phyloP scores from a whole-genome alignment of 1,139 yeast genomes.

The Kluyveromyces sp. region DNA sequence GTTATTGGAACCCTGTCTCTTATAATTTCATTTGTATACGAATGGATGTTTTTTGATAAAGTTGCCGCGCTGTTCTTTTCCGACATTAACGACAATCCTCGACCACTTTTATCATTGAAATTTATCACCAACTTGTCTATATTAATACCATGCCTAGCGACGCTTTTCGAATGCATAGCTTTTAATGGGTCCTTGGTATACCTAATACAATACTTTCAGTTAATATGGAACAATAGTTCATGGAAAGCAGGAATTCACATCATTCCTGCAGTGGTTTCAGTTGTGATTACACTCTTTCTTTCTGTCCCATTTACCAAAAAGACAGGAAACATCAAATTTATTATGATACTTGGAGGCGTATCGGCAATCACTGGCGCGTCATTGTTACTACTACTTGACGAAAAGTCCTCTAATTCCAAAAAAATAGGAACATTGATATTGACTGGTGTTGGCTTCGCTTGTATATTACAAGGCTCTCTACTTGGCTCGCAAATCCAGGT shows the following conservation, averaged over 20 bases:
- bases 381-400: conserved; percentile 36
- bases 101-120: conserved; percentile 19
- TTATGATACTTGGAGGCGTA: conserved; percentile 38
- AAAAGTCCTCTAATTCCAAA: conserved; percentile 32
- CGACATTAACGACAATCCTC: too few species aligned
- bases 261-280: conserved; percentile 47
- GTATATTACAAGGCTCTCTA: conserved; percentile 44
- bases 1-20: too few species aligned
- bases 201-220: conserved; percentile 22
- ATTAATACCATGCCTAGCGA: conserved; percentile 15
- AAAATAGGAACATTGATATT: conserved; percentile 49
- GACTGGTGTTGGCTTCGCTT: conserved; percentile 50
- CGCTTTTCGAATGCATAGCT: conserved; percentile 14
- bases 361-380: conserved; percentile 49
- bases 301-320: conserved; percentile 42
- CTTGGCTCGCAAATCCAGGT: conserved; percentile 43
- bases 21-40: too few species aligned
- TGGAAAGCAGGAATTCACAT: conserved; percentile 53
- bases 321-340: conserved; percentile 43
- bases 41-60: too few species aligned
- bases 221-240: conserved; percentile 29
- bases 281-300: conserved; percentile 40
- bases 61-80: too few species aligned
- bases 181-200: conserved; percentile 15
- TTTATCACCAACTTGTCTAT: conserved; percentile 14